Percentiles rank a stretch among this genome's conserved stretches.
phyloP scores from a whole-genome alignment of 805 yeast genomes.

The Ogataea minuta region DNA sequence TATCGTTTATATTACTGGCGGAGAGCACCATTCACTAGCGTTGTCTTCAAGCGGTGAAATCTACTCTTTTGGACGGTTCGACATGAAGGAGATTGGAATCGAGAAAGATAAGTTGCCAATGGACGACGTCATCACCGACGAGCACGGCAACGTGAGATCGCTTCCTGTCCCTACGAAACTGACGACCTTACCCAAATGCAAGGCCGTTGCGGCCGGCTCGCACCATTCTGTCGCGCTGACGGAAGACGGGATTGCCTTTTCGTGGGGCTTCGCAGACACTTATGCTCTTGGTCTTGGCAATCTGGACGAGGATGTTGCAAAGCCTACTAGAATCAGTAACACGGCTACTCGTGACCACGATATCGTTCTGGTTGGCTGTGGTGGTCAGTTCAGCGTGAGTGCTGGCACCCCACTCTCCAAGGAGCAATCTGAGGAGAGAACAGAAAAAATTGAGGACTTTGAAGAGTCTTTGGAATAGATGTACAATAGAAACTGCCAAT shows the following conservation, averaged over 20 bases:
- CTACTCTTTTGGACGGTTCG: conserved; percentile 85
- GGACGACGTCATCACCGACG: conserved; percentile 68
- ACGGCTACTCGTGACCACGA: conserved; percentile 86
- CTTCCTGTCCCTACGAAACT: conserved; percentile 82
- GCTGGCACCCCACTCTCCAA: conserved; percentile 70
- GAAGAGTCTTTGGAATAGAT: conserved; percentile 34
- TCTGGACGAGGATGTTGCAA: conserved; percentile 80
- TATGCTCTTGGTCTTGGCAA: conserved; percentile 92
- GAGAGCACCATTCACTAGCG: conserved; percentile 91
- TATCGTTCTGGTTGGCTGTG: conserved; percentile 78
- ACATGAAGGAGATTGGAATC: conserved; percentile 91
- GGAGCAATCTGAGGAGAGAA: conserved; percentile 48
- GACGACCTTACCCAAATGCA: conserved; percentile 53
- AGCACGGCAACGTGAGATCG: conserved; percentile 75
- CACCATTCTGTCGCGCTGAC: conserved; percentile 91
- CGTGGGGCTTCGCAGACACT: conserved; percentile 99
- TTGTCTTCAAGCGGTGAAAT: conserved; percentile 70
- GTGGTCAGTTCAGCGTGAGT: conserved; percentile 92
- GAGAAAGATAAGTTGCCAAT: conserved; percentile 63
- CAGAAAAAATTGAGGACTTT: conserved; percentile 50
- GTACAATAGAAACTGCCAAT: conserved; percentile 4
- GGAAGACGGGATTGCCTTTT: conserved; percentile 76
- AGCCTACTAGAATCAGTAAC: conserved; percentile 86
- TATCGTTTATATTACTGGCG: conserved; percentile 72
- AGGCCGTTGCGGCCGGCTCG: conserved; percentile 74